These are phyloP conservation scores for Platanthera zijinensis DNA, from an alignment of 106 monocot genomes.

Conservation along the genomic window DNA sequence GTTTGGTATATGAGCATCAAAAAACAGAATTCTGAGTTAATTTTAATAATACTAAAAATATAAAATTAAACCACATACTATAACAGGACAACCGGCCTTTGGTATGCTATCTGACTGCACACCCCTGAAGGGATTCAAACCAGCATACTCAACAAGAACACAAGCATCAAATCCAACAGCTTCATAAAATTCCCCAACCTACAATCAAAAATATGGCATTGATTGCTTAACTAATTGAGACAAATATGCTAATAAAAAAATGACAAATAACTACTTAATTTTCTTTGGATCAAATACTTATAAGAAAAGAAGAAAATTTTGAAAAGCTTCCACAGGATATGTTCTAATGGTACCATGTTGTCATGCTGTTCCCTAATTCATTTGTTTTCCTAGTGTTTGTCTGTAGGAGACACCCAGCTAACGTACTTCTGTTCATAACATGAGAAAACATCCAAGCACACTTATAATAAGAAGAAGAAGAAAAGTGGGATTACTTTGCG, in stretches of 20 bases:
- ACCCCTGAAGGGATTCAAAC: conserved; percentile 97
- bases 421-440: too few species aligned
- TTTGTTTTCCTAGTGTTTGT: too few species aligned
- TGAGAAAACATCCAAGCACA: too few species aligned
- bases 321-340: too few species aligned
- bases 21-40: neutral
- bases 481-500: too few species aligned
- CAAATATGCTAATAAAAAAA: neutral
- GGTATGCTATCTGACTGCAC: conserved; percentile 87
- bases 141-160: conserved; percentile 96
- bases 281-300: too few species aligned
- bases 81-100: conserved; percentile 92
- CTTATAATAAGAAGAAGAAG: too few species aligned
- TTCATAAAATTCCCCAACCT: conserved; percentile 99
- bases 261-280: neutral
- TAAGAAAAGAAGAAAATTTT: too few species aligned
- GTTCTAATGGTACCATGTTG: too few species aligned
- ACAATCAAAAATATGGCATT: conserved; percentile 3
- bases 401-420: too few species aligned
- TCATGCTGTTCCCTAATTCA: too few species aligned
- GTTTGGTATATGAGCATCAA: neutral
- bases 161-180: conserved; percentile 99
- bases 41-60: neutral
- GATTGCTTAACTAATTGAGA: neutral
- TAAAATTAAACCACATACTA: conserved; percentile 35